These are phyloP conservation scores for Cymbopogon flexuosus DNA, from an alignment of 202 grass and related monocot species.

Conservation along the genomic window DNA sequence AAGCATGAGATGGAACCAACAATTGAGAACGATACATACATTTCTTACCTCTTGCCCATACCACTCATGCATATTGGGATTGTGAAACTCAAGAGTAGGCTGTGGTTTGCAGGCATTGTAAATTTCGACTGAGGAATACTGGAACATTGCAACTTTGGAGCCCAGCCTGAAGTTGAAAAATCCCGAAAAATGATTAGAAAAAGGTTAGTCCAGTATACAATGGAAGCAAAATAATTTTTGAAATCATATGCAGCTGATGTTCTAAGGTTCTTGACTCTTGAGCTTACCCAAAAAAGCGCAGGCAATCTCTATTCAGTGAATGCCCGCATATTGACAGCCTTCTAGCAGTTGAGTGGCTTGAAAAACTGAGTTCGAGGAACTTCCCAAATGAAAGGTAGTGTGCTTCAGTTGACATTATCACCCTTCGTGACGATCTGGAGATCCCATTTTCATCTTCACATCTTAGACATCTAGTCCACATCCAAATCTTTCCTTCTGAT, in stretches of 20 bases:
- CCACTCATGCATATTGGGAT: conserved; percentile 39
- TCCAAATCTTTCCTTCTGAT: conserved; percentile 74
- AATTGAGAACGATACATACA: conserved; percentile 36
- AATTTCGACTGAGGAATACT: conserved; percentile 58
- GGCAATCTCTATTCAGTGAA: conserved; percentile 72
- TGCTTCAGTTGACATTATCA: conserved; percentile 61
- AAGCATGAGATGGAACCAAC: neutral
- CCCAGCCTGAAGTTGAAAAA: conserved; percentile 50
- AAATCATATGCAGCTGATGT: neutral
- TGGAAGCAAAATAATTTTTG: neutral
- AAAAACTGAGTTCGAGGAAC: conserved; percentile 91
- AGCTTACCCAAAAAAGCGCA: conserved; percentile 83
- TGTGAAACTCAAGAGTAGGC: conserved; percentile 48
- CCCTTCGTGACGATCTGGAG: conserved; percentile 50
- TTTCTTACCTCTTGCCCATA: conserved; percentile 40
- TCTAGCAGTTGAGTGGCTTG: conserved; percentile 64
- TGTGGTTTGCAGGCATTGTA: conserved; percentile 59
- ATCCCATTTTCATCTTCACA: conserved; percentile 56
- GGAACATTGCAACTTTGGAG: conserved; percentile 62
- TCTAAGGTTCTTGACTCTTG: neutral
- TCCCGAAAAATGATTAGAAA: neutral
- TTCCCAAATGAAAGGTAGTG: conserved; percentile 78
- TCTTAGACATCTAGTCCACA: conserved; percentile 86
- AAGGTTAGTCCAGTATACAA: neutral
- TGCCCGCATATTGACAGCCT: conserved; percentile 76